Base-by-base conservation (phyloP, 1,139 yeast genomes). In the Torulaspora pretoriensis region DNA sequence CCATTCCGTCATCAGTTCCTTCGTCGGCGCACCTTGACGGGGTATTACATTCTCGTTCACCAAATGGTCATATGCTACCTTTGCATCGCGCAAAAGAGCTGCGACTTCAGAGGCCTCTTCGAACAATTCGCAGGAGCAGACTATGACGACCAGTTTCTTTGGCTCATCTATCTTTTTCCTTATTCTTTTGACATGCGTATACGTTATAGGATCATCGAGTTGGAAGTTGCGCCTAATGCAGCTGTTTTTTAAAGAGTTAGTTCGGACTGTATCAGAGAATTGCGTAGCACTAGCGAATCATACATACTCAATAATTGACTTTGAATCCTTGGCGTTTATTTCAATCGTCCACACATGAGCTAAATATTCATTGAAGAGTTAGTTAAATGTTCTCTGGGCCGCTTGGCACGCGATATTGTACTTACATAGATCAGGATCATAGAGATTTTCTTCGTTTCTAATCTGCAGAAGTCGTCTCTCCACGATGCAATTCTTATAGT, bases 1-100 rank as follows among this genome's bases (percentile, higher is more conserved):
- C 97, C 96, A 89, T 35, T 70, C 68, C 0, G 65, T 51, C 7
- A 83, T 74, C 12, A 78, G 65, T 19, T 82, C 88, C 56, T 82
- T 84, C 1, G 87, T 79, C 4, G 73, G 66, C 0, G 94, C 90
- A 19, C 74, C 73, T 46, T 69, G 69, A 30, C 56, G 55, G 0
- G 92, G 85, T 2, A 82, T 74, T 1, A 58, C 52, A 8, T 57
- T 27, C 3, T 41, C 48, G 6, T 47, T 48, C 8, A 56, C 63
- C 3, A 73, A 43, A n/a, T 52, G 51, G 0, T 58, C 38, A 32
- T 52, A 63, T 4, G 53, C 54, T 36, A 61, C 51, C 5, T 32
- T 32, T 6, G 61, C 48, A 2, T 53, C 47, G 4, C 52, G 41
- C 16, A 58, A 33, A 7, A 60, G 42, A 14, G 24, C 43, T 2